phyloP scores from a whole-genome alignment of 306 rosid genomes.

The Trifolium fragiferum region DNA sequence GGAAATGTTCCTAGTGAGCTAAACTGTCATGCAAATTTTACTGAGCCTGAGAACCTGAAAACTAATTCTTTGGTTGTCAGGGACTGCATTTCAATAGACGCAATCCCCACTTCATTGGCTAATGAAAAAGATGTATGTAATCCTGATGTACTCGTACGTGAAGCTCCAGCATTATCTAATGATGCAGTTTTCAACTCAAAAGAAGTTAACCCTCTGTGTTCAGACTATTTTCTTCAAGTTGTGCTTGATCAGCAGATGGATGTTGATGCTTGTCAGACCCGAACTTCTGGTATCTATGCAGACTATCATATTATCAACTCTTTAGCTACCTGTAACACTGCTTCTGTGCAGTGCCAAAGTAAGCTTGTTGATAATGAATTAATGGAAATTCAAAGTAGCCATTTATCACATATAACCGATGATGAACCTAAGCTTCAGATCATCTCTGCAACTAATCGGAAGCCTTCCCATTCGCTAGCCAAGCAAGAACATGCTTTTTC shows the following conservation, averaged over 20 bases:
- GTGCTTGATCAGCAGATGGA: slow-evolving; percentile 44
- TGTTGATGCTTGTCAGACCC: slow-evolving; percentile 41
- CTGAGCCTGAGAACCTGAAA: slow-evolving; percentile 47
- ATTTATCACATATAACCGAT: slow-evolving; percentile 40
- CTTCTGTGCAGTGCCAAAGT: slow-evolving; percentile 39
- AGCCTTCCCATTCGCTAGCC: slow-evolving; percentile 52
- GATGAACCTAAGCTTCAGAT: slow-evolving; percentile 48
- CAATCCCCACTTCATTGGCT: slow-evolving; percentile 41
- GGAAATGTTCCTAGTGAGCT: slow-evolving; percentile 37
- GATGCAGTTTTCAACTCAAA: slow-evolving; percentile 41
- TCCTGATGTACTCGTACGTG: slow-evolving; percentile 32
- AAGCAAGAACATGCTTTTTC: slow-evolving; percentile 93
- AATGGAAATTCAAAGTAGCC: slow-evolving; percentile 47
- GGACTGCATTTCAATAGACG: slow-evolving; percentile 44
- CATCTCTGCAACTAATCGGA: slow-evolving; percentile 45
- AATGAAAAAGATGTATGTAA: slow-evolving; percentile 40
- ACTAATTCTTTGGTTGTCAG: slow-evolving; percentile 33
- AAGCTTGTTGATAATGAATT: slow-evolving; percentile 53
- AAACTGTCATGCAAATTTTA: slow-evolving; percentile 39
- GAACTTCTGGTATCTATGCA: slow-evolving; percentile 46
- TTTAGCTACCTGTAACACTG: slow-evolving; percentile 43
- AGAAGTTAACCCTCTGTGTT: slow-evolving; percentile 50
- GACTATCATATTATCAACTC: slow-evolving; percentile 51
- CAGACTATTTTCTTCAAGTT: slow-evolving; percentile 57
- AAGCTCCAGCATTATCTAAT: slow-evolving; percentile 39